phyloP scores from a whole-genome alignment of 495 filamentous ascomycete genomes.

The Astrothelium macrocarpum region DNA sequence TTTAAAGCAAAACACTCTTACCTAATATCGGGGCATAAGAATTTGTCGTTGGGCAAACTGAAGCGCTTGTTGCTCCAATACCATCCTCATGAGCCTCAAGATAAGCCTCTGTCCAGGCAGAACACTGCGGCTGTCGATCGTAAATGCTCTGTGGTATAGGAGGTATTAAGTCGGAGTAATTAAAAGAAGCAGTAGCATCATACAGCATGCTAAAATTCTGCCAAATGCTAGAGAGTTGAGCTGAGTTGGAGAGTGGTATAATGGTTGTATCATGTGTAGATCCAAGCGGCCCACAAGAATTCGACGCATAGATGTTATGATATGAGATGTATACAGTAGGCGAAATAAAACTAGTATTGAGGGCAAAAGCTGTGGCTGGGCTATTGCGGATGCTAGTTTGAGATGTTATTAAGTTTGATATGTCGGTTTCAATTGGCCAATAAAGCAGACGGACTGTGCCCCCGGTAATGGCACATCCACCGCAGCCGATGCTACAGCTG shows the following conservation, averaged over 20 bases:
- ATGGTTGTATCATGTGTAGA: neutral
- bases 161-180: neutral
- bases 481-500: constrained; percentile 7
- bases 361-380: neutral
- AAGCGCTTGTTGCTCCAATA: neutral
- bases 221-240: neutral
- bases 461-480: neutral
- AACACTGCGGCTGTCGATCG: constrained; percentile 1
- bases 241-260: neutral
- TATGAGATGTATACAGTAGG: constrained; percentile 10
- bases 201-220: neutral
- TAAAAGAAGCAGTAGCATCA: neutral
- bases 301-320: neutral
- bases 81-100: neutral
- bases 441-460: constrained; percentile 8
- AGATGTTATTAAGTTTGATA: neutral
- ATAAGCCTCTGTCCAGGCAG: neutral
- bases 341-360: neutral
- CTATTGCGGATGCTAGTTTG: neutral
- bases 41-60: neutral
- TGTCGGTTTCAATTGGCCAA: constrained; percentile 10
- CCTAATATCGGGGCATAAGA: constrained; percentile 17
- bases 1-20: neutral
- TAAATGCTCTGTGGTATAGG: constrained; percentile 8
- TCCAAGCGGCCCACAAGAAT: constrained; percentile 1